Conservation (phyloP, 1,139 yeast species). For the Barnettozyma hawaiiensis region DNA sequence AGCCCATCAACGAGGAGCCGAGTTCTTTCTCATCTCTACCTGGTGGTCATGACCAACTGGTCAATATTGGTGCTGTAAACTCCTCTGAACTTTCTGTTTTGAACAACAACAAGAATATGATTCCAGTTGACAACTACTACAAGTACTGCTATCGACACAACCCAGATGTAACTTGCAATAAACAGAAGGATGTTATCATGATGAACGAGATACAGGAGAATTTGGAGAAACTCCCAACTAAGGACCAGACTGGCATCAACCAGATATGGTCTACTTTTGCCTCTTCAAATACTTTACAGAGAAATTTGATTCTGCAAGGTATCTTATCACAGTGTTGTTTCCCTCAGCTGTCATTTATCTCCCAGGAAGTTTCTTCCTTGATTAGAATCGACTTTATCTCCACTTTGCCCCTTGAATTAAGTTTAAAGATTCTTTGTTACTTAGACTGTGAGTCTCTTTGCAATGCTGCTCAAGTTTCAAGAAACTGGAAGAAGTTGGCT, state of each 20-base stretch:
- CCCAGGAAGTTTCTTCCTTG: slow-evolving; percentile 71
- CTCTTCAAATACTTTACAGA: slow-evolving; percentile 62
- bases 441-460: slow-evolving; percentile 89
- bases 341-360: slow-evolving; percentile 81
- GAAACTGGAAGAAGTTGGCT: slow-evolving; percentile 80
- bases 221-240: slow-evolving; percentile 51
- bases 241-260: slow-evolving; percentile 66
- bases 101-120: slow-evolving; percentile 11
- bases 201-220: slow-evolving; percentile 54
- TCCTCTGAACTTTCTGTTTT: slow-evolving; percentile 4
- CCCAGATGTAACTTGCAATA: slow-evolving; percentile 73
- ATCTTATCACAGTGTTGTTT: slow-evolving; percentile 86
- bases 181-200: slow-evolving; percentile 60
- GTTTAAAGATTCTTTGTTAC: slow-evolving; percentile 79
- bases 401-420: slow-evolving; percentile 78
- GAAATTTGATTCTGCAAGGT: slow-evolving; percentile 77
- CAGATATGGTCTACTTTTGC: slow-evolving; percentile 77
- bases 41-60: background rate
- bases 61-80: slow-evolving; percentile 6
- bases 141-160: slow-evolving; percentile 87
- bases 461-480: slow-evolving; percentile 87
- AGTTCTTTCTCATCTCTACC: background rate
- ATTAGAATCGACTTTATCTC: slow-evolving; percentile 85
- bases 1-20: background rate
- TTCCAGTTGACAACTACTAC: slow-evolving; percentile 42